Conservation (phyloP, 305 asterid species). For the Fraxinus paxiana region DNA sequence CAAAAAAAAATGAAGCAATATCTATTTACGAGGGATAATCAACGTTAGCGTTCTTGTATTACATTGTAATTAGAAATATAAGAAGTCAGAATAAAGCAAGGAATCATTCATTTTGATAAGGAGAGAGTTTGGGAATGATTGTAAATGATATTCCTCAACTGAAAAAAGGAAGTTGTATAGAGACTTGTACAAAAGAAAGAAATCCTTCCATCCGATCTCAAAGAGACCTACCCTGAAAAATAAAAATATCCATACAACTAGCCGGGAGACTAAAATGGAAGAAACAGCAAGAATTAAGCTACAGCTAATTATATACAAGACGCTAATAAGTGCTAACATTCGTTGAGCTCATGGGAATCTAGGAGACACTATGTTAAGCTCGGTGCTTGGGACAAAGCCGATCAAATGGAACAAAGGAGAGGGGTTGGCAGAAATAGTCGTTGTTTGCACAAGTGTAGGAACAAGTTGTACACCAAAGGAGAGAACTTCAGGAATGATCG, state of each 20-base stretch:
- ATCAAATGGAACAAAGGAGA: neutral
- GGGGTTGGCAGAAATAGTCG: neutral
- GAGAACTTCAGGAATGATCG: neutral
- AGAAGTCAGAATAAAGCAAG: neutral
- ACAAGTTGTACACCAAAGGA: neutral
- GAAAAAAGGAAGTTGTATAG: neutral
- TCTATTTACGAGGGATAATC: neutral
- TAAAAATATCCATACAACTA: neutral
- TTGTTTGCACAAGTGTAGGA: neutral
- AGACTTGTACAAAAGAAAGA: neutral
- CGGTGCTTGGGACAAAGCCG: neutral
- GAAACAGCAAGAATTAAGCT: neutral
- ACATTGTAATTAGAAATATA: neutral
- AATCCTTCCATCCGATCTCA: neutral
- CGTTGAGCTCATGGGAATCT: neutral
- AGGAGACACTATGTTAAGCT: neutral
- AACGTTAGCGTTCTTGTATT: neutral
- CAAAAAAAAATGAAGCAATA: neutral
- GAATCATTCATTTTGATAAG: neutral
- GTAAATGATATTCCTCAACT: neutral
- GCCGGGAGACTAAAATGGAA: neutral
- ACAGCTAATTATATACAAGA: neutral
- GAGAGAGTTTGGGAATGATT: neutral
- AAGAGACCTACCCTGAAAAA: neutral
- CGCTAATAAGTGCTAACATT: neutral